Percentiles rank a stretch among this genome's conserved stretches.
Evolutionary conservation across 768 basidiomycete genomes (phyloP).

Genomic region (Psilocybe sp.): DNA sequence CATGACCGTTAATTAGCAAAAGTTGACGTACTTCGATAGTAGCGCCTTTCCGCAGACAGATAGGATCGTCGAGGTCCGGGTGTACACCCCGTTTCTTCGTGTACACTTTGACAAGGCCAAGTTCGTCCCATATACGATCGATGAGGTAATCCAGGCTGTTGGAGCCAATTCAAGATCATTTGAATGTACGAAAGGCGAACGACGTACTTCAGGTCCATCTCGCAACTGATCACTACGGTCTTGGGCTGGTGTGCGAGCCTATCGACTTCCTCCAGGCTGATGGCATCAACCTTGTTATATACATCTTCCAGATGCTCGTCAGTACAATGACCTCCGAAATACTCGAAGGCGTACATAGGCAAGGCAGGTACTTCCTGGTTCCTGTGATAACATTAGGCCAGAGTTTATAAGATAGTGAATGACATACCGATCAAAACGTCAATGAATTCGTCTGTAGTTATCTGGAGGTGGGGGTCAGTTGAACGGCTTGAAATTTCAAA

Average conservation of each 20-base stretch:
- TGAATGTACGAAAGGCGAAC: not conserved
- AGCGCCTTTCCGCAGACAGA: slow-evolving; percentile 87
- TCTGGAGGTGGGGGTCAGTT: slow-evolving; percentile 43
- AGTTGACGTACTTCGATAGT: slow-evolving; percentile 71
- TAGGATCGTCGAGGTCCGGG: slow-evolving; percentile 89
- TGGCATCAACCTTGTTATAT: slow-evolving; percentile 95
- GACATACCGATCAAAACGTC: slow-evolving; percentile 88
- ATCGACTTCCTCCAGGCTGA: slow-evolving; percentile 81
- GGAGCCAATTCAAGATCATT: slow-evolving; percentile 6
- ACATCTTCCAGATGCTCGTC: slow-evolving; percentile 53
- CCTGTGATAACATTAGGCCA: slow-evolving; percentile 38
- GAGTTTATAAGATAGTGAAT: not conserved
- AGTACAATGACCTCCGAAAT: not conserved
- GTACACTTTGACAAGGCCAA: slow-evolving; percentile 87
- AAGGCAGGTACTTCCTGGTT: slow-evolving; percentile 92
- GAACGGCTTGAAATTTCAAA: slow-evolving; percentile 4
- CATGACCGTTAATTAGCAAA: not conserved
- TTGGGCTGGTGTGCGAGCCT: slow-evolving; percentile 78
- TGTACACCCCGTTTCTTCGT: slow-evolving; percentile 96
- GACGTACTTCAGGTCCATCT: slow-evolving; percentile 84
- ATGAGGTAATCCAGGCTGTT: slow-evolving; percentile 68
- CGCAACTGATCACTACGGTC: slow-evolving; percentile 95
- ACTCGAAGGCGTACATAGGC: slow-evolving; percentile 61
- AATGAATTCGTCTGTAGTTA: slow-evolving; percentile 94
- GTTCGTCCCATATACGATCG: slow-evolving; percentile 75